Evolutionary conservation across 2,329 filamentous ascomycete species (phyloP).

Genomic region (Phyllosticta citriasiana): DNA sequence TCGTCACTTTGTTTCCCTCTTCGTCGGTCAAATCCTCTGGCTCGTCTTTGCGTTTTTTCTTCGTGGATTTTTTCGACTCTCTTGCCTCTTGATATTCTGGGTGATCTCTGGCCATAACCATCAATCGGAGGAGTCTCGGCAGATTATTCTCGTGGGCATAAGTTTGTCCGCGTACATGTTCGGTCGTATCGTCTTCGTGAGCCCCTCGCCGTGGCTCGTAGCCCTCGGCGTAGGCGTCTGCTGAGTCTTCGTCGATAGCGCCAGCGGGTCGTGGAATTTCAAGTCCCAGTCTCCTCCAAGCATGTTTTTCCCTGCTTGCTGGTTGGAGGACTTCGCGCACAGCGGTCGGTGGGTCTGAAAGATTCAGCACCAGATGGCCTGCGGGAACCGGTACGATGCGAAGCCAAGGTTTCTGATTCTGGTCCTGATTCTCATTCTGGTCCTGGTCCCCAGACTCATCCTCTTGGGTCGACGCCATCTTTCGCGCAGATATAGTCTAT

Average conservation of each 20-base stretch:
- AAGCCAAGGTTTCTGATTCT: not conserved
- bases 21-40: not conserved
- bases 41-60: not conserved
- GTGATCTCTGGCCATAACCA: not conserved
- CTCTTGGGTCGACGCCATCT: not conserved
- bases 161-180: not conserved
- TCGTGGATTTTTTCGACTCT: not conserved
- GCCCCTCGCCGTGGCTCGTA: not conserved
- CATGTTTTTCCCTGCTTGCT: no score
- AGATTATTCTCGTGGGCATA: not conserved
- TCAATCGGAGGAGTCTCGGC: not conserved
- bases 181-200: not conserved
- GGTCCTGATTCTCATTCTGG: not conserved
- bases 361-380: not conserved
- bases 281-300: not conserved
- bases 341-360: not conserved
- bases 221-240: no score
- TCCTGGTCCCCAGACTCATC: not conserved
- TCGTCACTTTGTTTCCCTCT: not conserved
- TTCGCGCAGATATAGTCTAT: not conserved
- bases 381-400: not conserved
- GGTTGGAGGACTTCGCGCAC: not conserved
- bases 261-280: not conserved
- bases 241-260: not conserved
- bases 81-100: not conserved